A percentile compares a stretch with the other conserved stretches of the same genome.
Conservation (phyloP, 306 rosid genomes). For the Dalbergia cultrata region DNA sequence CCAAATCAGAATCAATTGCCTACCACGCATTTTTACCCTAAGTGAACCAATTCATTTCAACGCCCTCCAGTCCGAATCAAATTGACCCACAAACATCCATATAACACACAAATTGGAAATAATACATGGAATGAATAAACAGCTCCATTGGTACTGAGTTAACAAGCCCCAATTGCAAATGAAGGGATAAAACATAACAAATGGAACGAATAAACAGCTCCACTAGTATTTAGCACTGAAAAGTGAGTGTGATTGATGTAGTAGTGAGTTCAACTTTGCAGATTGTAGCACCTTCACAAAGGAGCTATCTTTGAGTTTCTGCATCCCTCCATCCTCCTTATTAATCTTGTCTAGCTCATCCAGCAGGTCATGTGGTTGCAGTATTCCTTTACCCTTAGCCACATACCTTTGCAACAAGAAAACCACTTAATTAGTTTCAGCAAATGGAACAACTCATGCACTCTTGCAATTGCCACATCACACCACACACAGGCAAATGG, state of each 20-base stretch:
- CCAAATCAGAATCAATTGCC: too few species aligned
- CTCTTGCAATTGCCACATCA: neutral
- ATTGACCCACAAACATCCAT: too few species aligned
- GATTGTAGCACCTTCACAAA: slow-evolving; percentile 65
- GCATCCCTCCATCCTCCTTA: slow-evolving; percentile 47
- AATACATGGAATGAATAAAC: too few species aligned
- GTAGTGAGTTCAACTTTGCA: slow-evolving; percentile 59
- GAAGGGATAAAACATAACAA: neutral
- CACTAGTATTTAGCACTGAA: neutral
- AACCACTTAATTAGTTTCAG: neutral
- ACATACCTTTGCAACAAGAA: slow-evolving; percentile 54
- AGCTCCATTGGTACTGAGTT: too few species aligned
- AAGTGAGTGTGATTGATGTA: neutral
- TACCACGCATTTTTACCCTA: too few species aligned
- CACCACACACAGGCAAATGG: neutral
- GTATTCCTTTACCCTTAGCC: slow-evolving; percentile 58
- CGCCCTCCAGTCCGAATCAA: too few species aligned
- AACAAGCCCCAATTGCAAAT: neutral
- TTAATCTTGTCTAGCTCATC: slow-evolving; percentile 50
- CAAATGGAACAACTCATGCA: neutral
- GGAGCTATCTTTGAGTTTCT: slow-evolving; percentile 56
- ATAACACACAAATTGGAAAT: too few species aligned
- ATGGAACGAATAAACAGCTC: neutral
- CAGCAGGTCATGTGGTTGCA: slow-evolving; percentile 53
- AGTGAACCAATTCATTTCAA: too few species aligned